Evolutionary conservation across 1,284 basidiomycete genomes (phyloP).

Genomic region (Microbotryum scabiosae): DNA sequence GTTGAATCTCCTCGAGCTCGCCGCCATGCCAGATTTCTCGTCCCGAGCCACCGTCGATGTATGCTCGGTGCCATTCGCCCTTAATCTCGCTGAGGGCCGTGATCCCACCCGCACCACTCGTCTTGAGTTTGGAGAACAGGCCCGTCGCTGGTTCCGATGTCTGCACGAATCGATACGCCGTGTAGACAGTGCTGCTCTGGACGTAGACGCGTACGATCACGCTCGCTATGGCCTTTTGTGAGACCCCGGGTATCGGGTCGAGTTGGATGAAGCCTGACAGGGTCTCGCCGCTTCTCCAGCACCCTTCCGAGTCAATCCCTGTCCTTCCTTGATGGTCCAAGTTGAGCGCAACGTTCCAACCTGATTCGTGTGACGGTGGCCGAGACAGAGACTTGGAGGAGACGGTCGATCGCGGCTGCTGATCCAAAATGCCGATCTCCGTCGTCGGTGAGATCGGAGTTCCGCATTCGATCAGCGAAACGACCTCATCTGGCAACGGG

Average conservation of each 20-base stretch:
- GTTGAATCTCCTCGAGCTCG: conserved; percentile 2
- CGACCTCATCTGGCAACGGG: no score
- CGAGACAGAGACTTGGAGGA: no score
- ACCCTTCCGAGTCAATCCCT: not conserved
- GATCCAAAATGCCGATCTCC: no score
- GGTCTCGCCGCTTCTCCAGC: conserved; percentile 1
- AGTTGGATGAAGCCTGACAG: not conserved
- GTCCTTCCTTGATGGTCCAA: not conserved
- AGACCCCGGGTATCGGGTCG: not conserved
- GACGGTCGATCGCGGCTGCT: no score
- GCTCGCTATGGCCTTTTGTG: not conserved
- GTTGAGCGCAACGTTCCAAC: not conserved
- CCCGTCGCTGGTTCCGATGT: not conserved
- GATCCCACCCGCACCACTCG: not conserved
- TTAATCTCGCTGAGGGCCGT: not conserved
- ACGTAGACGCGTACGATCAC: not conserved
- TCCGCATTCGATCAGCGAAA: no score
- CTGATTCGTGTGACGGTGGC: not conserved
- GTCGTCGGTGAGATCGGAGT: no score
- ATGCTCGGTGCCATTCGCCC: not conserved
- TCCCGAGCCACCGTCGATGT: not conserved
- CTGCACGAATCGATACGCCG: not conserved
- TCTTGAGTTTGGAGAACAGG: not conserved
- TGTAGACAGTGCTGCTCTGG: conserved; percentile 1
- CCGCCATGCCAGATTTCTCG: not conserved